Conservation (phyloP, 225 moss, liverwort and hornwort species). For the Bryoerythrophyllum caledonicum region DNA sequence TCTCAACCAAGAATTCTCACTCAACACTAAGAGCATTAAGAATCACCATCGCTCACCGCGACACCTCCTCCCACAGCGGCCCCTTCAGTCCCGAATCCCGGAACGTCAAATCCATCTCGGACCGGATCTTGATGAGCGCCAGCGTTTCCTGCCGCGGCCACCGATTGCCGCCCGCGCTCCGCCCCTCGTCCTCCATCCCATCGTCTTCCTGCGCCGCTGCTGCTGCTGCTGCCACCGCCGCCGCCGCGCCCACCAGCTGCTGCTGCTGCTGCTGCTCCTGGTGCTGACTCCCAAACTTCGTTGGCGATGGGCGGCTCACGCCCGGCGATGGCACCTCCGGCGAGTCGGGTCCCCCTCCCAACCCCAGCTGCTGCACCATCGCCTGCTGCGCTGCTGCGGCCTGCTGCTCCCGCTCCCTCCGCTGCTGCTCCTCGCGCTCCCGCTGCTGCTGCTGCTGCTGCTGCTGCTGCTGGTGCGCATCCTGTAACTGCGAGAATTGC, state of each 20-base stretch:
- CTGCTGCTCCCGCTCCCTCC: conserved; percentile 49
- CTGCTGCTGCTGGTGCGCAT: conserved; percentile 60
- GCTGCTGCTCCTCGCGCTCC: too few relatives aligned
- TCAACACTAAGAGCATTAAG: too few relatives aligned
- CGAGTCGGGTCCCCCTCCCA: conserved; percentile 81
- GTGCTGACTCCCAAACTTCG: conserved; percentile 32
- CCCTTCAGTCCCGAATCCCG: conserved; percentile 99
- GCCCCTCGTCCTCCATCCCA: conserved; percentile 85
- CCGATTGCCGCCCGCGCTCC: conserved; percentile 90
- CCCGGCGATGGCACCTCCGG: conserved; percentile 89
- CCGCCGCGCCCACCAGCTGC: conserved; percentile 41
- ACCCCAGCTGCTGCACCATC: conserved; percentile 92
- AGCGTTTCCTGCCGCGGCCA: conserved; percentile 99
- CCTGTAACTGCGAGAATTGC: conserved; percentile 31
- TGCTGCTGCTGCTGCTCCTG: conserved; percentile 43
- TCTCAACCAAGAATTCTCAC: too few relatives aligned
- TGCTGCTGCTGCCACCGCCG: conserved; percentile 31
- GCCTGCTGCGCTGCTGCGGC: conserved; percentile 67
- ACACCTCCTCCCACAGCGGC: conserved; percentile 99
- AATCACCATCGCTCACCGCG: conserved; percentile 66
- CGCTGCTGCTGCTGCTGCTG: conserved; percentile 54
- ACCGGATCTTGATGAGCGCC: conserved; percentile 99
- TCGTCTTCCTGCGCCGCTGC: conserved; percentile 72
- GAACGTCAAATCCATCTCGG: conserved; percentile 99
- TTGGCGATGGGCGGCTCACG: conserved; percentile 86